Evolutionary conservation across 306 rosid genomes (phyloP), one percentile per base, ranked within the genome.

Genomic region (Cicer pinnatifidum): DNA sequence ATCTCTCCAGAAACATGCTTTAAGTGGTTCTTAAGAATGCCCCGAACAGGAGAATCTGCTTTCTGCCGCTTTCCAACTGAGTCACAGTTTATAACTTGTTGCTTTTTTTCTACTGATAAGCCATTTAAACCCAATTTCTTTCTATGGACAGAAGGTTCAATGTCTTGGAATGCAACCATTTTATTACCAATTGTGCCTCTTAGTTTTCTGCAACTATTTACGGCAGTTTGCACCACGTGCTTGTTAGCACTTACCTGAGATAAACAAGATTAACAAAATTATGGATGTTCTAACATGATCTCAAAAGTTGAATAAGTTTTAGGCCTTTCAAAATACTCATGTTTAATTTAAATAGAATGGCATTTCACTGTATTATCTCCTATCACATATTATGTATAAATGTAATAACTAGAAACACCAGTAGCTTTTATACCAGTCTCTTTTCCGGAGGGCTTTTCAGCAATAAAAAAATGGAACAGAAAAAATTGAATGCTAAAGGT

Each of bases 1-100:
- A 84, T 78, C 83, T 77, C 80, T 74, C 82, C 86, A 59, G 82
- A 78, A 84, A 54, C 35, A 59, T 20, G 77, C 67, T 84, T 82
- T 6, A 76, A 53, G 69, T 73, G 83, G 63, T 75, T 83, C 88
- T 87, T 90, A 54, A 83, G 84, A 82, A 86, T 86, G 80, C 90
- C 88, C 53, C 82, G 78, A 75, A 73, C 64, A 5, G 91, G 85
- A 81, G 79, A 52, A 76, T 67, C 71, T 37, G 82, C 67, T 43
- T 71, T 81, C 66, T 77, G 82, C 66, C 72, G 87, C 85, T 76
- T 81, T 72, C 54, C 75, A 70, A 65, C 56, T 9, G 67, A 41
- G 20, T 71, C 83, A 59, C 47, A 80, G 68, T 69, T 68, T 70
- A 73, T 80, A 41, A 70, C 78, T 17, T 79, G 75, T 60, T 73